Evolutionary conservation across 129 eudicot species (phyloP), one percentile per base, ranked within the genome.

Genomic region (Daucus carota): DNA sequence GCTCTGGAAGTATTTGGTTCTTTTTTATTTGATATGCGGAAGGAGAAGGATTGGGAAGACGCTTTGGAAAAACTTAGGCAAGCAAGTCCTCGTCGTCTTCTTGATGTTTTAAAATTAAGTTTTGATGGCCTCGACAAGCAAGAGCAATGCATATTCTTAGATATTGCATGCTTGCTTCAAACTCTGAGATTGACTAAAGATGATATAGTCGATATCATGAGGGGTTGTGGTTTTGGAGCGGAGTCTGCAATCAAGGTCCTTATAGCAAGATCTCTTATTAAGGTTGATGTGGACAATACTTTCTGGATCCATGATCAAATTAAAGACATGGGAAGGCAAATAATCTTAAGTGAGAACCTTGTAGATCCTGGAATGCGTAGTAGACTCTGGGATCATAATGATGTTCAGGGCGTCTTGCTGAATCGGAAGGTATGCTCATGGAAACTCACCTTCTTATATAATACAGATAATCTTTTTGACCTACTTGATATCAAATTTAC

Each of bases 261-360:
- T 69, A 71, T 75, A 59, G 82, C 81, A 29, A 87, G 78, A 81
- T 87, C 87, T 24, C 84, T 90, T 16, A 59, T 90, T 38, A 90
- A 77, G 29, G 26, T 84, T 43, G 33, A 29, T 18, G 80, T 75
- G 28, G 83, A 71, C 41, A 67, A 78, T 74, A 77, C 22, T 0
- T 62, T 90, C 81, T 76, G 85, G 79, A 90, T 90, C 88, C 96
- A 90, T 74, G 88, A 87, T 78, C 85, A 81, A 77, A 70, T 87
- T 47, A 83, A 82, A 72, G 88, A 90, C 72, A 90, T 87, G 92
- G 96, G 92, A 24, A 81, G 85, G 80, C 80, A 90, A 57, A 87
- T 90, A 74, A 79, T 90, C 46, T 44, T 34, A 4, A 70, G 54
- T 69, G 90, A 87, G 78, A 81, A 81, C 74, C 71, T 74, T 76